Base-by-base conservation (phyloP, 2,329 filamentous ascomycete genomes). In the Didymella pinodella region DNA sequence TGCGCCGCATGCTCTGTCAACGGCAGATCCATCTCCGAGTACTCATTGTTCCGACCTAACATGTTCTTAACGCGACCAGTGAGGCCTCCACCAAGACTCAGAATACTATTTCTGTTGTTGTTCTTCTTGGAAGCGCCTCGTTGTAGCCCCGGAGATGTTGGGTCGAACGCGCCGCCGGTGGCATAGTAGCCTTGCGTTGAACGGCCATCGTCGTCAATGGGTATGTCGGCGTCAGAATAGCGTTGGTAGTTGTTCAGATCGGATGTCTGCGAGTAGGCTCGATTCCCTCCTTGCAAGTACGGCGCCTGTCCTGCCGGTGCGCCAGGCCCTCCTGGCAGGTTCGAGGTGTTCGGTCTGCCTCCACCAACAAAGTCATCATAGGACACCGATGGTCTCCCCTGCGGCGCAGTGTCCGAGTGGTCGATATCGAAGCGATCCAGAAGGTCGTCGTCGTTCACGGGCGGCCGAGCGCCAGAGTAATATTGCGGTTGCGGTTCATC, bases 1-100 rank as follows among this genome's bases (percentile, higher is more conserved):
- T 83, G 80, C 47, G 83, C 84, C 52, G 83, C 86, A 46, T 89
- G 81, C 75, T 98, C 92, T 5, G 94, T 98, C 77, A 99, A 83
- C 14, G 95, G 95, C 54, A 99, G 83, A 75, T 99, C 94, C 95
- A 99, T 99, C 79, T 98, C 95, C 32, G 94, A 97, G 78, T 99
- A 98, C 63, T 90, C 85, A 22, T 85, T 84, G 10, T 87, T 90
- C 88, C 97, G 93, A 52, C 95, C 94, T 61, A 99, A 81, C 84
- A 90, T 92, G 75, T 90, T 93, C 82, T 96, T 98, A 41, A 94
- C 90, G 72, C 86, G 89, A 44, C 93, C 95, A 71, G 97, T 82
- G 61, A 98, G 81, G 18, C 94, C 93, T 61, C 94, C 93, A 61
- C 94, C 93, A 71, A 98, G 80, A 66, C 89, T 87, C 71, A 98